Base-by-base conservation (phyloP, 2,329 filamentous ascomycete genomes). In the Trichophyton verrucosum region DNA sequence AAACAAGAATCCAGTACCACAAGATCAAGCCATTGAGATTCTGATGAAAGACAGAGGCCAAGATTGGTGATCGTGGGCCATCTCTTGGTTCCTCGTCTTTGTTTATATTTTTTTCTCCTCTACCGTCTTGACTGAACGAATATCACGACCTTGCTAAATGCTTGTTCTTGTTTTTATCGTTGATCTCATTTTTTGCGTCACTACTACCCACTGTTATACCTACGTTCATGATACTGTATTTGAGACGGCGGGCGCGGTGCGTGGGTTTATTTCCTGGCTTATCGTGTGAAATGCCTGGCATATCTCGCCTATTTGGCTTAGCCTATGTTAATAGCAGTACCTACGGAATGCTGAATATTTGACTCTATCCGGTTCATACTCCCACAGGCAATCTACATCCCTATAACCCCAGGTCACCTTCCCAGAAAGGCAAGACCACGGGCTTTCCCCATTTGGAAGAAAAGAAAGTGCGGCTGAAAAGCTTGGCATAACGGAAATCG, bases 1-100 rank as follows among this genome's bases (percentile, higher is more conserved):
- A 22, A 95, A 91, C 68, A 91, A 96, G 71, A 72, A 76, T 57
- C 74, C 74, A 3, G 69, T 76, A 27, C 72, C 74, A 7, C 73
- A 75, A 63, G 74, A 76, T 51, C 73, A 74, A 63, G 74, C 73
- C 30, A 75, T 76, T 58, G 74, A 76, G 66, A 75, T 76, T 33
- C 62, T 76, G 47, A 76, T 76, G 74, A 71, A 71, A 61, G 74
- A 76, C 64, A 72, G 74, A 9, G 74, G 74, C 7, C 74, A 76
- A 68, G 74, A 76, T 64, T 76, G 74, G 74, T 76, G 55, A 65
- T 11, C 20, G 1, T 15, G 33, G 11, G 15, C n/a, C 30, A 36
- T 24, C n/a, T 6, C n/a, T 6, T 17, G n/a, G 40, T n/a, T 51
- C 20, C n/a, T 59, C 13, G 15, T 30, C 22, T 49, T 49, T 30